phyloP scores from a whole-genome alignment of 1,284 basidiomycete species.

The Boletus nobilissimus region DNA sequence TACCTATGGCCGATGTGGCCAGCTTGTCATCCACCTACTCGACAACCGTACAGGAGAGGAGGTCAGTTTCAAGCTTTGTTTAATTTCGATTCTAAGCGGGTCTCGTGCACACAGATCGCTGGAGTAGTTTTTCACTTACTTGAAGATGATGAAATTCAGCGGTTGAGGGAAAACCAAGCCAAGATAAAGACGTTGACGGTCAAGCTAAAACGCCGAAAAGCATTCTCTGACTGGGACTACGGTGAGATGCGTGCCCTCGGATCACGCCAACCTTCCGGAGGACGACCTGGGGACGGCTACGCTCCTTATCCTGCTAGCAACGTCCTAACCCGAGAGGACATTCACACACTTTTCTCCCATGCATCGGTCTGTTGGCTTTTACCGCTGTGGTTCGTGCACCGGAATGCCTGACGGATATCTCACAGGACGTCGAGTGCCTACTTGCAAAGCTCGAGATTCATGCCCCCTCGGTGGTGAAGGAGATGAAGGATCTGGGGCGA shows the following conservation, averaged over 20 bases:
- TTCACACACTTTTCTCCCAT: background rate
- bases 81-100: too few relatives aligned
- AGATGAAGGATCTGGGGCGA: background rate
- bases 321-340: background rate
- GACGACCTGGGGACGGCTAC: background rate
- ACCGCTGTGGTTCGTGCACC: too few relatives aligned
- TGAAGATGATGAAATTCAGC: background rate
- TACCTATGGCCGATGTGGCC: background rate
- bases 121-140: background rate
- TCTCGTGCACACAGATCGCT: background rate
- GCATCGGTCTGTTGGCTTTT: background rate
- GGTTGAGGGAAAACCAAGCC: background rate
- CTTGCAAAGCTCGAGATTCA: constrained; percentile 13
- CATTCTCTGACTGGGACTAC: background rate
- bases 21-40: background rate
- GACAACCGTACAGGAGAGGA: background rate
- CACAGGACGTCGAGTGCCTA: constrained; percentile 18
- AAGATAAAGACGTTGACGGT: background rate
- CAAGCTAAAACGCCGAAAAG: background rate
- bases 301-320: background rate
- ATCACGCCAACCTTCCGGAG: background rate
- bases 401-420: background rate
- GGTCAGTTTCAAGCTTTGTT: background rate
- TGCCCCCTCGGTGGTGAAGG: background rate
- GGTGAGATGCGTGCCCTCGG: background rate